Conservation (phyloP, 768 basidiomycete species). For the Hortiboletus campestris region DNA sequence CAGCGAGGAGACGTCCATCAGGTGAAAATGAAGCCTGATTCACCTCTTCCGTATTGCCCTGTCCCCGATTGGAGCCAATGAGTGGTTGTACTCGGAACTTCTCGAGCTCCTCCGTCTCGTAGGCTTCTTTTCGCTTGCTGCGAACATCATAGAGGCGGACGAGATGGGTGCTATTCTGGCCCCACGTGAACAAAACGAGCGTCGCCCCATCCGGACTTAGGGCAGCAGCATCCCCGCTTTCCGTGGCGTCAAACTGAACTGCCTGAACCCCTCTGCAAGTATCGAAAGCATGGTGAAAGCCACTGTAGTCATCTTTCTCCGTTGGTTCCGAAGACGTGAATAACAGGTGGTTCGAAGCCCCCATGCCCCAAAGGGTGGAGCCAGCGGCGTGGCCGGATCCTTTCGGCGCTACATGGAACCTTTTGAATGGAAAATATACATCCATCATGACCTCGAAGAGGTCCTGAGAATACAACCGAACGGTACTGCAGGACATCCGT, state of each 20-base stretch:
- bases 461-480: constrained; percentile 22
- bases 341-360: constrained; percentile 36
- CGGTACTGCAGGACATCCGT: constrained; percentile 15
- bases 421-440: constrained; percentile 11
- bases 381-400: constrained; percentile 37
- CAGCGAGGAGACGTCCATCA: constrained; percentile 58
- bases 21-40: constrained; percentile 54
- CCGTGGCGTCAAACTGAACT: constrained; percentile 43
- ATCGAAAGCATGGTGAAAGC: constrained; percentile 55
- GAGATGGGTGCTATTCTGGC: constrained; percentile 26
- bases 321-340: constrained; percentile 59
- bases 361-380: constrained; percentile 52
- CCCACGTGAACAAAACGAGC: constrained; percentile 34
- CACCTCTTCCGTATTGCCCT: constrained; percentile 40
- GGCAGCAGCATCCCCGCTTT: constrained; percentile 53
- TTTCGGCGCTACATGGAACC: constrained; percentile 16
- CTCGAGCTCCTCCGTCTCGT: constrained; percentile 34
- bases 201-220: constrained; percentile 43
- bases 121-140: constrained; percentile 29
- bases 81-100: constrained; percentile 27
- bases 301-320: constrained; percentile 21
- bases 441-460: constrained; percentile 21
- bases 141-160: constrained; percentile 55
- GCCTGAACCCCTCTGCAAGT: constrained; percentile 18
- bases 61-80: background rate